Base-by-base conservation (phyloP, 1,284 basidiomycete species). In the Tremellales sp. region DNA sequence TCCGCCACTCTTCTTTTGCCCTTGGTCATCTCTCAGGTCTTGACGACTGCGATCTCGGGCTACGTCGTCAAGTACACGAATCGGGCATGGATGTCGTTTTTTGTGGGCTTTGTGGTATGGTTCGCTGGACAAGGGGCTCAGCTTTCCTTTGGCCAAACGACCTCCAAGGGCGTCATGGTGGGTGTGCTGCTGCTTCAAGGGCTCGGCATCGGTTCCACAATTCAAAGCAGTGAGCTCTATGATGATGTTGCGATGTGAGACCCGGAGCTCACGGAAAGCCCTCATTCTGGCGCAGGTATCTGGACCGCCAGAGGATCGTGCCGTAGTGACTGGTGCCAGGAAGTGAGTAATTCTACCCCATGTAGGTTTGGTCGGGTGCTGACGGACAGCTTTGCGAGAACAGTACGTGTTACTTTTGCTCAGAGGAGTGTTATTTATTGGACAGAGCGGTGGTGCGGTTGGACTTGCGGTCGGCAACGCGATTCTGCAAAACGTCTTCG, bases 251-350 rank as follows among this genome's bases (percentile, higher is more conserved):
- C 29, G 8, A 31, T 26, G 12, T 2, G 1, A 15, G 6, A 22
- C 10, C 43, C 40, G 45, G 46, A n/a, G n/a, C n/a, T n/a, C n/a
- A n/a, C n/a, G 24, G 10, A 8, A 17, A 65, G 58, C 64, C 15
- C 52, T 68, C 2, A 64, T 68, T 3, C 49, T 66, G 11, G 61
- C 61, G 0, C 64, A 67, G 50, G 61, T 60, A 2, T 61, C 59
- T 7, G 61, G 59, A 8, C 54, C 52, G 2, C 39, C 57, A 0
- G 31, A 48, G 2, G 65, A 68, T 42, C 50, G 65, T 15, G 65
- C 65, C 0, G 62, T 57, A 1, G 57, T 66, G 0, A 68, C 64
- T 1, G 64, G 64, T 10, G 56, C 55, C 6, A 29, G 48, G 45
- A 61, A 55, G 60, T 61, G 46, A 56, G 57, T 54, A n/a, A n/a